Evolutionary conservation across 805 yeast species (phyloP).

Genomic region (Metschnikowia borealis): DNA sequence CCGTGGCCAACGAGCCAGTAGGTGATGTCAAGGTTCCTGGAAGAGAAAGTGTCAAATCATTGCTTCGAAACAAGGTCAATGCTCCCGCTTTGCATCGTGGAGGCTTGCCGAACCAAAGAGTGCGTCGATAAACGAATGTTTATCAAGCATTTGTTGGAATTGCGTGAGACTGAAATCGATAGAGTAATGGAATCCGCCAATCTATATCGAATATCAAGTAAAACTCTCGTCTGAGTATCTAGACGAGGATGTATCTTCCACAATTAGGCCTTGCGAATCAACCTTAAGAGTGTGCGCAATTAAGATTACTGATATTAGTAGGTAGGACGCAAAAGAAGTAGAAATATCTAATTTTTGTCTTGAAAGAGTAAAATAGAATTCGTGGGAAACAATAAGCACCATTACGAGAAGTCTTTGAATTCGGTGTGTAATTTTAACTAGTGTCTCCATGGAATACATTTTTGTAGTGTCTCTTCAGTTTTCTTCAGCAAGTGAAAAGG

Average conservation of each 20-base stretch:
- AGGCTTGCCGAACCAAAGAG: slow-evolving; percentile 25
- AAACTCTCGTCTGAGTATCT: not conserved
- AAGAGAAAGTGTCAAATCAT: slow-evolving; percentile 34
- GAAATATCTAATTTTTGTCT: not conserved
- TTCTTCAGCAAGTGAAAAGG: not conserved
- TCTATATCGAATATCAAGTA: not conserved
- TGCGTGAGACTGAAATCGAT: not conserved
- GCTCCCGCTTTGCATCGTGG: slow-evolving; percentile 45
- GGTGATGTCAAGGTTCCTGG: slow-evolving; percentile 10
- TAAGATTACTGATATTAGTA: not conserved
- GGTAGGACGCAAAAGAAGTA: not conserved
- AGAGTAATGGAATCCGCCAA: not conserved
- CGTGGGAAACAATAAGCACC: not conserved
- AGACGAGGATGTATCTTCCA: not conserved
- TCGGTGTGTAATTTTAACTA: not conserved
- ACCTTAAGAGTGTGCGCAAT: not conserved
- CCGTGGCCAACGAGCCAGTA: slow-evolving; percentile 8
- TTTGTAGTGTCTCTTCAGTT: not conserved
- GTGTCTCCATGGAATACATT: not conserved
- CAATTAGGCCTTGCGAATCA: not conserved
- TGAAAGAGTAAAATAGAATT: not conserved
- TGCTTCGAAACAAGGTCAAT: slow-evolving; percentile 37
- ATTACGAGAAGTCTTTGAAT: not conserved
- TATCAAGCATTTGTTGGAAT: not conserved
- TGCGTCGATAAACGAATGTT: slow-evolving; percentile 7